Evolutionary conservation across 345 rosid genomes (phyloP), one percentile per base, ranked within the genome.

Genomic region (Xanthoceras sorbifolium): DNA sequence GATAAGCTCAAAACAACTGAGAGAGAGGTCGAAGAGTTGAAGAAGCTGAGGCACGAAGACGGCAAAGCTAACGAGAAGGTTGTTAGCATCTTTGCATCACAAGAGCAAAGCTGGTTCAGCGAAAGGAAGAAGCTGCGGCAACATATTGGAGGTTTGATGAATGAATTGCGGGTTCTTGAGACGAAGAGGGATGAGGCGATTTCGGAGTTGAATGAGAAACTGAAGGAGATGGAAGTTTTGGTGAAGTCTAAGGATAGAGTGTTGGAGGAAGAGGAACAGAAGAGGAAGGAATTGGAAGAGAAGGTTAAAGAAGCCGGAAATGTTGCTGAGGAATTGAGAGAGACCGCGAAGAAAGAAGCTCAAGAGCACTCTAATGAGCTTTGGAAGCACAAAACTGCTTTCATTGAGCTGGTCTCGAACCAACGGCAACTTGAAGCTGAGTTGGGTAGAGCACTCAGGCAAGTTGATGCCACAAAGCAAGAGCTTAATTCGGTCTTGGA

Each of bases 51-150:
- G 72, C 86, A 73, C 0, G 97, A 90, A 85, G 98, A 92, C 73
- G 98, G 94, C 6, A 93, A 84, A 77, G 99, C 98, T 10, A 96
- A 93, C 66, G 99, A 96, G 91, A 96, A 92, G 74, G 98, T 91
- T 67, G 97, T 92, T 32, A 69, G 97, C 52, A 93, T 96, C 61
- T 86, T 88, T 77, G 97, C 99, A 3, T 86, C 92, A 4, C 97
- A 90, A 54, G 97, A 93, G 80, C 98, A 96, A 84, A 82, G 80
- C 62, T 96, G 99, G 99, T 82, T 93, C 25, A 77, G 54, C 23
- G 97, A 93, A 71, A 92, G 86, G 85, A 91, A 82, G 85, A 83
- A 73, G 78, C 87, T 90, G 10, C 74, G 81, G 77, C 91, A 86
- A 64, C 91, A 89, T 28, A 80, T 84, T 72, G 92, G 90, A 77